phyloP scores from a whole-genome alignment of 164 flowering plant species.

The Vitis amurensis region DNA sequence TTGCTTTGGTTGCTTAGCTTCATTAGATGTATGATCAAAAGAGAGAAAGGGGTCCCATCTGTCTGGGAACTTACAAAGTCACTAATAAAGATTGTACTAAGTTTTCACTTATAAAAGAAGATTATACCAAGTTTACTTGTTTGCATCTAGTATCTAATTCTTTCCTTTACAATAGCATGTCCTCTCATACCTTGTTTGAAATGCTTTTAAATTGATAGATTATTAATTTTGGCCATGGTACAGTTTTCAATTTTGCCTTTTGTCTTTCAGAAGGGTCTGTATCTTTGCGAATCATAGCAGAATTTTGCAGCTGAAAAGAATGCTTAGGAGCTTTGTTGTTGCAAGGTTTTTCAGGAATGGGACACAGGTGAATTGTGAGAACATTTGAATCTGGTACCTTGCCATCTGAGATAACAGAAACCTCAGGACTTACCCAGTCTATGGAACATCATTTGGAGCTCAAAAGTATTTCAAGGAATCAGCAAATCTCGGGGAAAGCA shows the following conservation, averaged over 20 bases:
- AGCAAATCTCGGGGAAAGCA: constrained; percentile 20
- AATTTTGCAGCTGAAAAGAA: background rate
- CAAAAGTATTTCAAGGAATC: constrained; percentile 23
- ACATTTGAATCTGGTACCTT: background rate
- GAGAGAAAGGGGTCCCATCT: background rate
- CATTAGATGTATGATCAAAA: background rate
- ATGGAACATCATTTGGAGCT: constrained; percentile 29
- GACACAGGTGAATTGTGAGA: background rate
- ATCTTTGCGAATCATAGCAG: background rate
- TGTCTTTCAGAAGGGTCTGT: background rate
- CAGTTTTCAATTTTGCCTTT: background rate
- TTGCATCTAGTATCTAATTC: background rate
- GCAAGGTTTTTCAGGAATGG: too few relatives aligned
- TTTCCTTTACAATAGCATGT: background rate
- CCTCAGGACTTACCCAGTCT: background rate
- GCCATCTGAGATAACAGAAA: background rate
- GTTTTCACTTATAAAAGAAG: background rate
- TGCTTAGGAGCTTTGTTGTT: too few relatives aligned
- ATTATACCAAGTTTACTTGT: background rate
- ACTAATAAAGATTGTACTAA: background rate
- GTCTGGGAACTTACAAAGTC: background rate
- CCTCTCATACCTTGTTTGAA: background rate
- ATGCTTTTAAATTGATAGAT: background rate
- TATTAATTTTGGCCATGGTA: background rate
- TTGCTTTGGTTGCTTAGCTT: background rate